Percentiles rank a stretch among this genome's conserved stretches.
These are phyloP conservation scores for Fremontodendron californicum DNA, from an alignment of 345 rosid genomes.

Conservation along the genomic window DNA sequence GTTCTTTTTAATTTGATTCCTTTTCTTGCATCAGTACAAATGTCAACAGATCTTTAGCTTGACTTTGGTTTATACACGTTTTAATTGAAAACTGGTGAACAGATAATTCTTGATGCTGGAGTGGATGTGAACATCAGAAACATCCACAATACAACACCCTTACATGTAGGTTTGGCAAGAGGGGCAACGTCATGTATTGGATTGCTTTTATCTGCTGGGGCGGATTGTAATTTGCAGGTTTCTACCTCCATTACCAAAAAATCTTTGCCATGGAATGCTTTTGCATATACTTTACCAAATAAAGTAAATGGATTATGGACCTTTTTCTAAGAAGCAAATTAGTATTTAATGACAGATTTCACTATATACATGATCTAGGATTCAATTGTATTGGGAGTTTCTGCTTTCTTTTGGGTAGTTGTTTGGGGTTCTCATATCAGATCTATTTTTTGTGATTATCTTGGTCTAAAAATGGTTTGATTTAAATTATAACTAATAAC, in stretches of 20 bases:
- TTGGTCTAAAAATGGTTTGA: no score
- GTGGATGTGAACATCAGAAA: conserved; percentile 86
- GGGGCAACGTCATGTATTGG: conserved; percentile 90
- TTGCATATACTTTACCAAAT: not conserved
- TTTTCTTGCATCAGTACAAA: not conserved
- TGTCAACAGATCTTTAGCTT: not conserved
- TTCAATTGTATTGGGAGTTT: no score
- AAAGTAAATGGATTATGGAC: not conserved
- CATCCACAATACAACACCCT: conserved; percentile 80
- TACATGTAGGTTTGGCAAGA: conserved; percentile 89
- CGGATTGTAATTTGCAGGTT: conserved; percentile 90
- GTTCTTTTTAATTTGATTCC: not conserved
- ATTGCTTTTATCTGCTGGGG: conserved; percentile 77
- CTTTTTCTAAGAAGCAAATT: not conserved
- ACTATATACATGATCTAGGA: no score
- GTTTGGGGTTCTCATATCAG: no score
- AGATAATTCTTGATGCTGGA: conserved; percentile 95
- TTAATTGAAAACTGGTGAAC: conserved; percentile 17
- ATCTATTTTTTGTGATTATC: no score
- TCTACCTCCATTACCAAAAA: not conserved
- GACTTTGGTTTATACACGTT: conserved; percentile 18
- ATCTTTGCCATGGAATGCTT: not conserved
- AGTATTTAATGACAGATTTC: not conserved
- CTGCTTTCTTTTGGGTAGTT: no score
- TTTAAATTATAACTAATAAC: no score